These are phyloP conservation scores for Aspergillus costaricaensis DNA, from an alignment of 2,329 filamentous ascomycete genomes.

Conservation along the genomic window DNA sequence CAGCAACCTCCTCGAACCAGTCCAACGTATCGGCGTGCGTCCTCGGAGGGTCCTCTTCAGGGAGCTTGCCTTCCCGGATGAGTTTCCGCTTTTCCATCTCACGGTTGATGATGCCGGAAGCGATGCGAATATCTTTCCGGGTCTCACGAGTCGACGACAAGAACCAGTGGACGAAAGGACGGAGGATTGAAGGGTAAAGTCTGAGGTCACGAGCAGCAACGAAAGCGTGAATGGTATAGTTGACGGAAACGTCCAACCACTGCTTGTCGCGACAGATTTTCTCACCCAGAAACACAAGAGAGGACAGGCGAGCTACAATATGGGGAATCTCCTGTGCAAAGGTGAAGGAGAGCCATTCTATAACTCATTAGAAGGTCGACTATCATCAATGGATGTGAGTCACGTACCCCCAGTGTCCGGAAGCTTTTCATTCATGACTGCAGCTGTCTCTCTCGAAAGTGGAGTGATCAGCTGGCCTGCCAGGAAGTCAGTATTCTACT, in stretches of 20 bases:
- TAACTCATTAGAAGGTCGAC: slow-evolving; percentile 7
- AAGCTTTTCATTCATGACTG: slow-evolving; percentile 26
- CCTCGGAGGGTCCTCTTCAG: slow-evolving; percentile 16
- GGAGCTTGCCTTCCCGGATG: slow-evolving; percentile 25
- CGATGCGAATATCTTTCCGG: slow-evolving; percentile 42
- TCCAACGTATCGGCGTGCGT: slow-evolving; percentile 30
- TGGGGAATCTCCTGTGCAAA: slow-evolving; percentile 56
- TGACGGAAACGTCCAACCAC: slow-evolving; percentile 51
- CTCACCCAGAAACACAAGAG: slow-evolving; percentile 56
- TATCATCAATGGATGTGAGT: background rate
- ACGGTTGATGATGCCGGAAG: slow-evolving; percentile 36
- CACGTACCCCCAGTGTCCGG: slow-evolving; percentile 28
- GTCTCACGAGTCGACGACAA: slow-evolving; percentile 45
- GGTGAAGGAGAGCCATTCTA: slow-evolving; percentile 58
- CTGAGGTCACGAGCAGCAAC: slow-evolving; percentile 43
- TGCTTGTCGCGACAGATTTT: slow-evolving; percentile 54
- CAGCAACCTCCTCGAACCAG: slow-evolving; percentile 28
- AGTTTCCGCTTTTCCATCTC: slow-evolving; percentile 28
- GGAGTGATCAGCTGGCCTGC: slow-evolving; percentile 29
- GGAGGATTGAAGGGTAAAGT: slow-evolving; percentile 43
- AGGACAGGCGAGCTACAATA: slow-evolving; percentile 56
- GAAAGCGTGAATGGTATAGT: slow-evolving; percentile 25
- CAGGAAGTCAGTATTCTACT: background rate
- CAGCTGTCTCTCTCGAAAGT: slow-evolving; percentile 30
- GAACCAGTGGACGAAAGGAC: slow-evolving; percentile 49